phyloP scores from a whole-genome alignment of 106 monocot genomes.

The Allium sativum region DNA sequence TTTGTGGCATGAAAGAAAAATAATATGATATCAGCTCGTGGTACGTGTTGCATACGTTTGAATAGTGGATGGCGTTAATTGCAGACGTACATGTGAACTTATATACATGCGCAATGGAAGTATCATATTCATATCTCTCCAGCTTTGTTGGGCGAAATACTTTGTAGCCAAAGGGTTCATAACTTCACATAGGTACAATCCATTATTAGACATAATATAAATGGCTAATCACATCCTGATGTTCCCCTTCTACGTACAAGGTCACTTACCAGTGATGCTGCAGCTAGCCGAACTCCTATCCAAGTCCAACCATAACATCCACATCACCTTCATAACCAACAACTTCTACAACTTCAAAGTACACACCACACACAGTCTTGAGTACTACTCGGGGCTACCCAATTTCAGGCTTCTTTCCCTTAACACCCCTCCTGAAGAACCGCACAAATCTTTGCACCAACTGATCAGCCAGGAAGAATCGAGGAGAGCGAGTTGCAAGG shows the following conservation, averaged over 20 bases:
- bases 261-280: conserved; percentile 1
- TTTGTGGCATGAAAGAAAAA: too few species aligned
- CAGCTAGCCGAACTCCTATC: conserved; percentile 2
- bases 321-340: conserved; percentile 8
- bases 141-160: too few species aligned
- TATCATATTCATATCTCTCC: too few species aligned
- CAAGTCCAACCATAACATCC: neutral
- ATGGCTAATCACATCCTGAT: conserved; percentile 5
- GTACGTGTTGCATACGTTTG: too few species aligned
- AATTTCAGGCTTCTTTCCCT: neutral
- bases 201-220: too few species aligned
- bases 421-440: neutral
- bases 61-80: too few species aligned
- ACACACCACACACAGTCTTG: neutral
- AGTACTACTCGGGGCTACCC: neutral
- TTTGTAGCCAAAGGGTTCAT: too few species aligned
- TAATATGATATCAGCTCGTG: too few species aligned
- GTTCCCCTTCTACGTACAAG: conserved; percentile 1
- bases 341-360: conserved; percentile 5
- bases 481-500: neutral
- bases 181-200: too few species aligned
- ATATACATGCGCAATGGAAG: too few species aligned
- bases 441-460: neutral
- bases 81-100: too few species aligned
- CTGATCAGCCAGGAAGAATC: neutral